Conservation (phyloP, 345 rosid species). For the Aquilaria yunnanensis region DNA sequence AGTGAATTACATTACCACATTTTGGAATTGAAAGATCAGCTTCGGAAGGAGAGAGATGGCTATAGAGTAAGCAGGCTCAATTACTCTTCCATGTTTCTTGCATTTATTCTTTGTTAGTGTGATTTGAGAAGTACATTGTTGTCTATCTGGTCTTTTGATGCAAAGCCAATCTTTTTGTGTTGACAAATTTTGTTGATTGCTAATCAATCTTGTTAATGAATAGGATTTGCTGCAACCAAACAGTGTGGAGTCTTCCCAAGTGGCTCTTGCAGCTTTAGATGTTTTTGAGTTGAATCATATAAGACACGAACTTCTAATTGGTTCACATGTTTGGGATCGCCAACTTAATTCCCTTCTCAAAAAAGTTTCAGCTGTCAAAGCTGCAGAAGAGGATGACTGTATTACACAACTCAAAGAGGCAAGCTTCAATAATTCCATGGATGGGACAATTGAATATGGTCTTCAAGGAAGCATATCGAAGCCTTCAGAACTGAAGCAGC, state of each 20-base stretch:
- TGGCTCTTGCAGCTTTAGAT: conserved; percentile 42
- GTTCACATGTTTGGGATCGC: conserved; percentile 73
- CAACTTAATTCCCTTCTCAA: conserved; percentile 62
- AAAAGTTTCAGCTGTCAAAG: conserved; percentile 32
- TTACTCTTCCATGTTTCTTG: neutral
- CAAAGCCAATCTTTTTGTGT: conserved; percentile 5
- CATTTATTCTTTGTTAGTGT: no score
- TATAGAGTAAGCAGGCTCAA: conserved; percentile 45
- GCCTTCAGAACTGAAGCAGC: conserved; percentile 24
- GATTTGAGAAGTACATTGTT: neutral
- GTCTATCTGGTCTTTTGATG: neutral
- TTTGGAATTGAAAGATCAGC: conserved; percentile 56
- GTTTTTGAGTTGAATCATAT: conserved; percentile 70
- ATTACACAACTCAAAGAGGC: conserved; percentile 24
- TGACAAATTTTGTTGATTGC: neutral
- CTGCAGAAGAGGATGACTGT: conserved; percentile 27
- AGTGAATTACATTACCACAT: conserved; percentile 44
- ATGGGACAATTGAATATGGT: conserved; percentile 19
- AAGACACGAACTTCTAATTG: conserved; percentile 63
- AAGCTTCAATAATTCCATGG: conserved; percentile 22
- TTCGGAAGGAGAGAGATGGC: conserved; percentile 55
- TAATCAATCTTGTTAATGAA: conserved; percentile 10
- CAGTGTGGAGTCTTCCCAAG: conserved; percentile 33
- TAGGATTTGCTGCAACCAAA: conserved; percentile 60
- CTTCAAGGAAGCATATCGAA: conserved; percentile 19